Percentiles rank a stretch among this genome's conserved stretches.
phyloP scores from a whole-genome alignment of 2,329 filamentous ascomycete genomes.

The Arthrobotrys sphaeroides region DNA sequence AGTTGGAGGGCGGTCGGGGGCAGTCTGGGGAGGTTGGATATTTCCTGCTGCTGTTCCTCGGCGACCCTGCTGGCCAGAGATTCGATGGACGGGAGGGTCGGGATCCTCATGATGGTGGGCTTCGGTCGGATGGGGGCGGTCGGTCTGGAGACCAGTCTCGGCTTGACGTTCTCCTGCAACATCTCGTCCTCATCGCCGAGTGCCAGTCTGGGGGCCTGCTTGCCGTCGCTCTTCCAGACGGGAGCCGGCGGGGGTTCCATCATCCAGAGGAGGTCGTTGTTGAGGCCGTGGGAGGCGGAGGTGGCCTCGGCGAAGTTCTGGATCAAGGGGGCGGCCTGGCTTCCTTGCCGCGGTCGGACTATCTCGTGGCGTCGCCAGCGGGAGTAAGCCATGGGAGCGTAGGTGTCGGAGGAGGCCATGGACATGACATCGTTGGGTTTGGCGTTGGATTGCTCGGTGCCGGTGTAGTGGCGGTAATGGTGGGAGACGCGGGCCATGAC shows the following conservation, averaged over 20 bases:
- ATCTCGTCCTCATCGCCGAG: constrained; percentile 44
- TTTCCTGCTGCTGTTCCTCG: constrained; percentile 33
- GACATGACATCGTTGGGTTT: constrained; percentile 43
- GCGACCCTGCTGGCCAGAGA: constrained; percentile 44
- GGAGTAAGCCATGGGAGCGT: constrained; percentile 29
- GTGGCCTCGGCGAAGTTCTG: constrained; percentile 49
- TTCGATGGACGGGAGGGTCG: constrained; percentile 46
- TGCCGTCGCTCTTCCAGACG: constrained; percentile 51
- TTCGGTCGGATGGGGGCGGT: constrained; percentile 29
- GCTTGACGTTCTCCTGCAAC: constrained; percentile 31
- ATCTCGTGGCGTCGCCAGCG: constrained; percentile 35
- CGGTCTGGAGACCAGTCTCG: constrained; percentile 29
- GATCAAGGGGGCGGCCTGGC: constrained; percentile 35
- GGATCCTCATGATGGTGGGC: constrained; percentile 51
- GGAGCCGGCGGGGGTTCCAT: constrained; percentile 51
- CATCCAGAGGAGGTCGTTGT: constrained; percentile 53
- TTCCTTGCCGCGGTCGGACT: constrained; percentile 24
- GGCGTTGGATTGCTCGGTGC: constrained; percentile 21
- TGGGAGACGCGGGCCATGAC: constrained; percentile 51
- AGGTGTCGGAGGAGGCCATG: constrained; percentile 47
- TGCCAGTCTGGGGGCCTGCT: constrained; percentile 45
- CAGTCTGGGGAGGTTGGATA: constrained; percentile 2
- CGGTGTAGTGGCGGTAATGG: constrained; percentile 50
- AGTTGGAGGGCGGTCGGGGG: constrained; percentile 14
- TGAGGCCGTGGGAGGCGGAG: constrained; percentile 23